phyloP scores from a whole-genome alignment of 176 grass and related monocot genomes.

The Aegilops speltoides region DNA sequence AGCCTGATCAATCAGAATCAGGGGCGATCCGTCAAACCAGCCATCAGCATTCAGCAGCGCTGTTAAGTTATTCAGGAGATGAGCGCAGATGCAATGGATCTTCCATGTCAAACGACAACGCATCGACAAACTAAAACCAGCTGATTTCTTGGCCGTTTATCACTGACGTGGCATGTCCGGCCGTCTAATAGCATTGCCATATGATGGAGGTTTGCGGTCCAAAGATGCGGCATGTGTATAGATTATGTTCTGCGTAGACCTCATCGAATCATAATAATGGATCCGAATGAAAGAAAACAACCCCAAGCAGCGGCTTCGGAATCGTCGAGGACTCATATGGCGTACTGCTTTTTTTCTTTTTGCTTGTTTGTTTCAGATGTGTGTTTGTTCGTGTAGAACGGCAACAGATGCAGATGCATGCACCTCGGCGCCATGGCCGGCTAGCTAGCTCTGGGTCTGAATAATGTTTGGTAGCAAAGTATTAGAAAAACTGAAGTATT shows the following conservation, averaged over 20 bases:
- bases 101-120: not conserved
- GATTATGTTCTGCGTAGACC: not conserved
- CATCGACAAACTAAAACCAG: not conserved
- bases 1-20: not conserved
- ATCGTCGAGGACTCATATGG: not conserved
- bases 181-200: too few relatives aligned
- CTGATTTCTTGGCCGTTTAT: not conserved
- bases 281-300: not conserved
- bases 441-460: not conserved
- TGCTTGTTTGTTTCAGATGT: too few relatives aligned
- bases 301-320: not conserved
- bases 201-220: not conserved
- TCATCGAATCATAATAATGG: not conserved
- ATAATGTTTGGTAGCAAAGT: not conserved
- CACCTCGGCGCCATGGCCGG: not conserved
- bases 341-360: too few relatives aligned
- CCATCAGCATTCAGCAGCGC: not conserved
- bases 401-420: not conserved
- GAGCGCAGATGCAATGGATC: constrained; percentile 11
- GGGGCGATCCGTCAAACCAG: not conserved
- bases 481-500: too few relatives aligned
- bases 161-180: not conserved
- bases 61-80: too few relatives aligned
- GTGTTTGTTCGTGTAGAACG: too few relatives aligned
- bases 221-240: not conserved